These are phyloP conservation scores for Ceratobasidium papillatum DNA, from an alignment of 1,284 basidiomycete genomes.

Conservation along the genomic window DNA sequence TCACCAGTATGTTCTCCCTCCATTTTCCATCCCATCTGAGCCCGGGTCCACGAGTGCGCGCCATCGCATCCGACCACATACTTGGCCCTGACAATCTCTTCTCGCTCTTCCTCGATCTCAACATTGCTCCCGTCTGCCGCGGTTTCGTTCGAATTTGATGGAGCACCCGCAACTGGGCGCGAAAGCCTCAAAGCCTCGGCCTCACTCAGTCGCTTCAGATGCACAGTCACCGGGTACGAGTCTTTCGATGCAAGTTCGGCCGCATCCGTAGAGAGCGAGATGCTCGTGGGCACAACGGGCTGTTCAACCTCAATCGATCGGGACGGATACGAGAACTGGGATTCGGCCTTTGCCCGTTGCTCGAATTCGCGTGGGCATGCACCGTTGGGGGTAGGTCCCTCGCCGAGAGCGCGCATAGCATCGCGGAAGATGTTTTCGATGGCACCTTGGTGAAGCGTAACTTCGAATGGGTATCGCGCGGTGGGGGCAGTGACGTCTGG, in stretches of 20 bases:
- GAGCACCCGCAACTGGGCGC: constrained; percentile 30
- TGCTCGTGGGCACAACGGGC: constrained; percentile 62
- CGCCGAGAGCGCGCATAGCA: constrained; percentile 62
- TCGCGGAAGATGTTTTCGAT: constrained; percentile 76
- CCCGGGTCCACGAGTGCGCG: constrained; percentile 86
- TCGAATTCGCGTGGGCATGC: constrained; percentile 37
- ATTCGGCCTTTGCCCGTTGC: constrained; percentile 19
- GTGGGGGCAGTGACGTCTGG: constrained; percentile 65
- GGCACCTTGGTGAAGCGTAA: constrained; percentile 77
- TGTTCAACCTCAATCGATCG: constrained; percentile 62
- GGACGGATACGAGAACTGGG: constrained; percentile 25
- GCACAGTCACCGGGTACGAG: constrained; percentile 66
- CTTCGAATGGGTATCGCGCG: constrained; percentile 73
- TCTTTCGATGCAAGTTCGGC: constrained; percentile 56
- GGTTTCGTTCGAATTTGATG: constrained; percentile 33
- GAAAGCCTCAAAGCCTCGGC: constrained; percentile 24
- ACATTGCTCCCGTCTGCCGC: constrained; percentile 29
- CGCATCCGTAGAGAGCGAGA: constrained; percentile 60
- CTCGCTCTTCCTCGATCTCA: constrained; percentile 48
- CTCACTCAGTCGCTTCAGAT: constrained; percentile 44
- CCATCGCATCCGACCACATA: constrained; percentile 73
- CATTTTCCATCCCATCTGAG: constrained; percentile 72
- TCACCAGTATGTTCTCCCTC: constrained; percentile 76
- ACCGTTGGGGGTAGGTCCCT: constrained; percentile 1
- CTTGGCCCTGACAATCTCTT: constrained; percentile 64